Evolutionary conservation across 768 basidiomycete species (phyloP).

Genomic region (Butyriboletus loyo): DNA sequence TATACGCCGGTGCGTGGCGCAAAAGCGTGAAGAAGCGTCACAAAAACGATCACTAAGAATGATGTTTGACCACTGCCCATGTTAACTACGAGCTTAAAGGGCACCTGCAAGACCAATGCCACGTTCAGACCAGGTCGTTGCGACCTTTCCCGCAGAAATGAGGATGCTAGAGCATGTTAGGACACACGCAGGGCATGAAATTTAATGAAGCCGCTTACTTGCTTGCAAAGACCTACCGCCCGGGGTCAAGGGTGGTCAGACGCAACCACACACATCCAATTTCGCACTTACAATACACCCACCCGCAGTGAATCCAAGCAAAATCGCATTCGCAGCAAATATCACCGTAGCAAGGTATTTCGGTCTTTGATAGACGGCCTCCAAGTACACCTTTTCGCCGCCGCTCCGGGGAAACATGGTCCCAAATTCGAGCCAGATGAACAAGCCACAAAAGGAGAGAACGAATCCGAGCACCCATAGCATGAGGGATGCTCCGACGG

Average conservation of each 20-base stretch:
- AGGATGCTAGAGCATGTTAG: constrained; percentile 39
- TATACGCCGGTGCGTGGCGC: constrained; percentile 46
- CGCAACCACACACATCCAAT: neutral
- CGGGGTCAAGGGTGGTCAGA: neutral
- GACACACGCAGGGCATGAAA: too few relatives aligned
- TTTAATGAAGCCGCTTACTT: constrained; percentile 20
- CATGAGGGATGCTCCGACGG: constrained; percentile 58
- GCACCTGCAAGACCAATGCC: constrained; percentile 57
- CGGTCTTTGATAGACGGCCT: constrained; percentile 50
- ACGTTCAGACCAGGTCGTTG: constrained; percentile 48
- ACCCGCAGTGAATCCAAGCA: constrained; percentile 41
- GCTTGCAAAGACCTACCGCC: constrained; percentile 32
- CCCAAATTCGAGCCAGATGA: constrained; percentile 63
- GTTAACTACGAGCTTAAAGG: neutral
- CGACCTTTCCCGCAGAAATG: constrained; percentile 39
- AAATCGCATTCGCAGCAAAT: constrained; percentile 47
- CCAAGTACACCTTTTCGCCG: constrained; percentile 62
- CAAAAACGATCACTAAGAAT: constrained; percentile 45
- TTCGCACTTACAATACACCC: constrained; percentile 45
- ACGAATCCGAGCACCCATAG: constrained; percentile 62
- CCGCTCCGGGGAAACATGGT: constrained; percentile 63
- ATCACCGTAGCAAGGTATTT: constrained; percentile 47
- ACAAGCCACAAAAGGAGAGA: constrained; percentile 56
- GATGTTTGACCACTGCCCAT: neutral
- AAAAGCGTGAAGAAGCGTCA: constrained; percentile 50